Conservation (phyloP, 2,329 filamentous ascomycete genomes). For the Aspergillus pseudotamarii region DNA sequence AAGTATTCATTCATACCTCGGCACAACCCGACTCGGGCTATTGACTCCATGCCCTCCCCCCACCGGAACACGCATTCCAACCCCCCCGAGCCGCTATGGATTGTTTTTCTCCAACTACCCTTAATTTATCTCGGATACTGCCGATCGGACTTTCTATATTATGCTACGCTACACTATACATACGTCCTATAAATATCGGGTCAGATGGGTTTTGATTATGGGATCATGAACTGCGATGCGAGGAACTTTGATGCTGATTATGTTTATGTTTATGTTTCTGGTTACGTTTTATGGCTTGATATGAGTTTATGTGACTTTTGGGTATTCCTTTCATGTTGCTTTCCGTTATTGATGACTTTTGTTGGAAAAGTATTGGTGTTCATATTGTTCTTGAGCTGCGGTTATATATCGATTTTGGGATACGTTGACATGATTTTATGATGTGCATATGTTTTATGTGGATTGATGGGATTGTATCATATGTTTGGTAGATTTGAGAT, state of each 20-base stretch:
- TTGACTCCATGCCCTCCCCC: too few species aligned
- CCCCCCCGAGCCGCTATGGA: too few species aligned
- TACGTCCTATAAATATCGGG: neutral
- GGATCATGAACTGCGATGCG: neutral
- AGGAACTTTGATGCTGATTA: neutral
- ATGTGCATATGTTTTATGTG: neutral
- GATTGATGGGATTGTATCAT: slow-evolving; percentile 5
- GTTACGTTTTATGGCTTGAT: neutral
- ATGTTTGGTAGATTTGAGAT: neutral
- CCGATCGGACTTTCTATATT: neutral
- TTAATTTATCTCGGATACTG: neutral
- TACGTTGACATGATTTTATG: neutral
- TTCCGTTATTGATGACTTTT: neutral
- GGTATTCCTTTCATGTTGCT: neutral
- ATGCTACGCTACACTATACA: too few species aligned
- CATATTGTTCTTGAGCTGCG: neutral
- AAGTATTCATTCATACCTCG: neutral
- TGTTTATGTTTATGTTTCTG: neutral
- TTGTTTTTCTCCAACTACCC: neutral
- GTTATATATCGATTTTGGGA: neutral
- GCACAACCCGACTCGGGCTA: neutral
- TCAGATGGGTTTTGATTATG: neutral
- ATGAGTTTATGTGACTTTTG: neutral
- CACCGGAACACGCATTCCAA: too few species aligned
- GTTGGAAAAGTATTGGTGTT: slow-evolving; percentile 9